phyloP scores from a whole-genome alignment of 2,329 filamentous ascomycete species.

The Piedraia hortae region DNA sequence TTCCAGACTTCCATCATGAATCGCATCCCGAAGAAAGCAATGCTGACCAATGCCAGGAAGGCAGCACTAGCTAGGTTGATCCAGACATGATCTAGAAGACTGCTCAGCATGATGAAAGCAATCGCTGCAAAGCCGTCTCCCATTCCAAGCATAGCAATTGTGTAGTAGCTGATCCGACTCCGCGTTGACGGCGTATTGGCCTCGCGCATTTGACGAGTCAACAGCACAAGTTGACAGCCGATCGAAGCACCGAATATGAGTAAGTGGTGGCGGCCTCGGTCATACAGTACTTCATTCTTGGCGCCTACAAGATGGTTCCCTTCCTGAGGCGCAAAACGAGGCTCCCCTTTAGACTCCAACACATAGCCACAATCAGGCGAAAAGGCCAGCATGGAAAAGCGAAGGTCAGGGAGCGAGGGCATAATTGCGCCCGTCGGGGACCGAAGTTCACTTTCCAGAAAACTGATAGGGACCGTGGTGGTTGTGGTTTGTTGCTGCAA shows the following conservation, averaged over 20 bases:
- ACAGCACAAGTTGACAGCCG: slow-evolving; percentile 25
- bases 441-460: slow-evolving; percentile 30
- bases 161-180: slow-evolving; percentile 36
- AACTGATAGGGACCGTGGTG: slow-evolving; percentile 15
- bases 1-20: slow-evolving; percentile 42
- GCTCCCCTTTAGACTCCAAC: slow-evolving; percentile 31
- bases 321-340: slow-evolving; percentile 24
- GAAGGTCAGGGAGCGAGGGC: slow-evolving; percentile 22
- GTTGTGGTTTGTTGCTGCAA: slow-evolving; percentile 30
- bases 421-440: slow-evolving; percentile 30
- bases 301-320: slow-evolving; percentile 26
- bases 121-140: slow-evolving; percentile 32
- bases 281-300: slow-evolving; percentile 27
- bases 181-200: slow-evolving; percentile 35
- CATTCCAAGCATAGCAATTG: slow-evolving; percentile 31
- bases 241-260: slow-evolving; percentile 24
- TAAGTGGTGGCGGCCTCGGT: slow-evolving; percentile 22
- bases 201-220: slow-evolving; percentile 35
- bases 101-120: slow-evolving; percentile 24
- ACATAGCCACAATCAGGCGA: slow-evolving; percentile 41
- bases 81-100: slow-evolving; percentile 27
- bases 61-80: slow-evolving; percentile 27
- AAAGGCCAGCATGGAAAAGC: slow-evolving; percentile 32
- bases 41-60: slow-evolving; percentile 31
- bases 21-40: slow-evolving; percentile 34